Percentiles rank a stretch among this genome's conserved stretches.
Evolutionary conservation across 352 stramenopile species (phyloP).

Genomic region (Lagenidium giganteum): DNA sequence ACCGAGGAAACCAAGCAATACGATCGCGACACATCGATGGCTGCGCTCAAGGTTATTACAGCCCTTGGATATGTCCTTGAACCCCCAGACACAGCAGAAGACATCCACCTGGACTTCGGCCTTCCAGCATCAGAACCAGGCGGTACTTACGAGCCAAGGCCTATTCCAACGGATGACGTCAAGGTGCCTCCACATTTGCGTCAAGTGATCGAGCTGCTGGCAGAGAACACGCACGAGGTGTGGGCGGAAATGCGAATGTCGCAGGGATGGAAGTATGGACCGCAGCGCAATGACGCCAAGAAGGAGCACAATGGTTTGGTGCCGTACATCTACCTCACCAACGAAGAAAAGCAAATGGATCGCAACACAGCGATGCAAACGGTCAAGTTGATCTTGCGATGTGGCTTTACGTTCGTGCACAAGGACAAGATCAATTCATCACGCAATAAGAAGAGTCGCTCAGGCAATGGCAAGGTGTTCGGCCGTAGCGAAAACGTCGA

Average conservation of each 20-base stretch:
- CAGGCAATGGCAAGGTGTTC: conserved; percentile 34
- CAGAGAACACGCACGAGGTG: conserved; percentile 81
- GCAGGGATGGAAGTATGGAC: conserved; percentile 75
- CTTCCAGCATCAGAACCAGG: conserved; percentile 31
- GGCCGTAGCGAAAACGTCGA: conserved; percentile 67
- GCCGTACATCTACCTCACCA: conserved; percentile 73
- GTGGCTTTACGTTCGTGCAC: conserved; percentile 62
- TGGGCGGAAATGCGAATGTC: conserved; percentile 79
- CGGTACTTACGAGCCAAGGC: conserved; percentile 55
- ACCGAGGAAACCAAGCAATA: conserved; percentile 80
- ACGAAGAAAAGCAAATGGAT: conserved; percentile 81
- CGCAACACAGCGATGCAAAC: conserved; percentile 79
- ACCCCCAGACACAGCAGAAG: conserved; percentile 33
- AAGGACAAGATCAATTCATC: conserved; percentile 44
- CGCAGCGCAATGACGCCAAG: conserved; percentile 54
- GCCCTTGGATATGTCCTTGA: conserved; percentile 72
- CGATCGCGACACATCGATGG: conserved; percentile 74
- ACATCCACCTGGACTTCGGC: conserved; percentile 49
- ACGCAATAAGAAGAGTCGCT: conserved; percentile 32
- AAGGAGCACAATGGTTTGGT: conserved; percentile 62
- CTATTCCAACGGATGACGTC: conserved; percentile 58
- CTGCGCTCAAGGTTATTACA: conserved; percentile 73
- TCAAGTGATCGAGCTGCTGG: conserved; percentile 66
- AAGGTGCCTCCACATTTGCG: conserved; percentile 53
- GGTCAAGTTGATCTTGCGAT: conserved; percentile 71